Base-by-base conservation (phyloP, 139 green algal species). In the Chlamydomonas urium region DNA sequence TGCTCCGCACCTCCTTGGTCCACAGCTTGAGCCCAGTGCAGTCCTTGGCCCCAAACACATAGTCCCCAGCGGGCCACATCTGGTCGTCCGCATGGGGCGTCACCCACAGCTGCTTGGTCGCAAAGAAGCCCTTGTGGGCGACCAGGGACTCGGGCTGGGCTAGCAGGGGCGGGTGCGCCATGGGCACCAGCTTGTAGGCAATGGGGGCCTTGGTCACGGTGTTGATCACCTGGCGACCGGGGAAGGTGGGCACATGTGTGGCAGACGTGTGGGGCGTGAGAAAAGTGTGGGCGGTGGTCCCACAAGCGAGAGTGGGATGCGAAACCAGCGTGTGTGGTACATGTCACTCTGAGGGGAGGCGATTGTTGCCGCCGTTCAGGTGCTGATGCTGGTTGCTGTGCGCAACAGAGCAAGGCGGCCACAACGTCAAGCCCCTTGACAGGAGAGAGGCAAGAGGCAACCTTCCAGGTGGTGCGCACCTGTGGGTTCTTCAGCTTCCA, bases 21-120 rank as follows among this genome's bases (percentile, higher is more conserved):
- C 85, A 94, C 60, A 84, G 24, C 8, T 59, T 76, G 1, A 94
- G 81, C 24, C 88, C 91, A 6, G 79, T 65, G 48, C 74, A 86
- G 35, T 71, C 75, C 35, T 63, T 47, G 47, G 58, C 77, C 68
- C 92, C 80, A 45, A 92, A 78, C n/a, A 92, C 87, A 75, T 83
- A 90, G 33, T 90, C 84, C 1, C 88, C 88, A 1, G 86, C 82
- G 4, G 88, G 86, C 47, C 69, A 93, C 6, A 38, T 38, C 74
- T 93, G 81, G 2, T 69, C 61, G 42, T 90, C 84, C 3, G 42
- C 69, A 77, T 90, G 53, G 6, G 80, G 80, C 2, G 88, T 93
- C 4, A 93, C 88, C 84, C 82, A 91, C 19, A 89, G 81, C 65
- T 85, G 76, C 73, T 89, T 88, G 42, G 79, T 88, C 31, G 91